Percentiles rank a stretch among this genome's conserved stretches.
These are phyloP conservation scores for Novymonas esmeraldas DNA, from an alignment of 208 protist genomes.

Conservation along the genomic window DNA sequence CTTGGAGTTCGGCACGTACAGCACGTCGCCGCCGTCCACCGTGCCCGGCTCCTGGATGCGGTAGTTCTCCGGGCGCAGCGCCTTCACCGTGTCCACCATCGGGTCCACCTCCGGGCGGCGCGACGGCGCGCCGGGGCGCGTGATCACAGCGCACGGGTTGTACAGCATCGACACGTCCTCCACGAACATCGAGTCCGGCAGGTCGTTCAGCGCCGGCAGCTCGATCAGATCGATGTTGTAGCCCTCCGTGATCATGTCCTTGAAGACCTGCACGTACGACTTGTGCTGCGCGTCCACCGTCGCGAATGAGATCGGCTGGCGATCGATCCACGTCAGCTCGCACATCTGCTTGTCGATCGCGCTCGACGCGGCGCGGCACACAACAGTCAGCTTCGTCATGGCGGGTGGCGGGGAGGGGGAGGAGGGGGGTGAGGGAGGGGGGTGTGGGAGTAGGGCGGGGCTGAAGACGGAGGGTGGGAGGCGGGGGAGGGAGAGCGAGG, in stretches of 20 bases:
- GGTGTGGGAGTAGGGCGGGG: too few relatives aligned
- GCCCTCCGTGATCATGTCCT: constrained; percentile 39
- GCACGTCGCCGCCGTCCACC: constrained; percentile 53
- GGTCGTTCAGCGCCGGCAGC: constrained; percentile 43
- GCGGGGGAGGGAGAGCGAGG: neutral
- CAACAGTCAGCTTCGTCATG: constrained; percentile 54
- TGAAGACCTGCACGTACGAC: constrained; percentile 49
- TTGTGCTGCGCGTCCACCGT: constrained; percentile 39
- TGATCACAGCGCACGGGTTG: constrained; percentile 47
- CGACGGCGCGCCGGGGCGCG: constrained; percentile 47
- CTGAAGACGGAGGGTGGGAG: too few relatives aligned
- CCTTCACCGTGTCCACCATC: constrained; percentile 37
- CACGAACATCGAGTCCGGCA: constrained; percentile 59
- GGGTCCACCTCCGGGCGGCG: constrained; percentile 46
- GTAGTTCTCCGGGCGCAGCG: constrained; percentile 37
- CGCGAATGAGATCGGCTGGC: constrained; percentile 39
- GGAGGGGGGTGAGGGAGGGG: too few relatives aligned
- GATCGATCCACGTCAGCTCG: constrained; percentile 59
- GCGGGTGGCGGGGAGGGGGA: too few relatives aligned
- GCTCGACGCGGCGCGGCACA: constrained; percentile 41
- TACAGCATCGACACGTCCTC: constrained; percentile 60
- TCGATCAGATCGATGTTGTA: constrained; percentile 51
- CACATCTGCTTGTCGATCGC: constrained; percentile 40
- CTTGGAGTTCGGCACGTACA: constrained; percentile 41
- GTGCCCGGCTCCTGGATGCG: constrained; percentile 46